Conservation (phyloP, 2,329 filamentous ascomycete genomes). For the Gaeumannomyces tritici region DNA sequence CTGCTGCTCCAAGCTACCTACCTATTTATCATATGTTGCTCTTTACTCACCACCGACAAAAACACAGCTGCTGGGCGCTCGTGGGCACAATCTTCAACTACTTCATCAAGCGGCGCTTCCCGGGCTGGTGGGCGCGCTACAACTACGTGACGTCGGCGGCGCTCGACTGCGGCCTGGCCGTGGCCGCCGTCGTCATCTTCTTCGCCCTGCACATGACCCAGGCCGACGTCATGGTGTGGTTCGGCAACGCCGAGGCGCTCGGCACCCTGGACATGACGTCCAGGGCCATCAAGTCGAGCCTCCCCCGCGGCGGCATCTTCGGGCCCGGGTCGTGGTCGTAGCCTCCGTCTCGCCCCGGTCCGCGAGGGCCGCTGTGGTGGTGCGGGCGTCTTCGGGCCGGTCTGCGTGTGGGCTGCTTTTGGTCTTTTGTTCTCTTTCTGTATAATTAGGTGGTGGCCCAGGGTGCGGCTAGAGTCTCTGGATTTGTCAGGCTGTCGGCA, state of each 20-base stretch:
- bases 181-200: constrained; percentile 61
- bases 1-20: too few relatives aligned
- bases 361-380: not conserved
- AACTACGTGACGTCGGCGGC: constrained; percentile 68
- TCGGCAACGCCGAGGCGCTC: constrained; percentile 34
- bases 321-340: not conserved
- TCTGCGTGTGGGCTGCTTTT: not conserved
- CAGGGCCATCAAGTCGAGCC: not conserved
- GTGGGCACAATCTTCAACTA: constrained; percentile 62
- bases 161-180: constrained; percentile 56
- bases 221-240: constrained; percentile 49
- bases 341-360: not conserved
- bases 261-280: not conserved
- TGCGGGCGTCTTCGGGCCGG: not conserved
- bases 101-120: constrained; percentile 53
- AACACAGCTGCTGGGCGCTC: constrained; percentile 47
- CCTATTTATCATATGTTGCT: too few relatives aligned
- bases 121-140: constrained; percentile 69
- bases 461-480: too few relatives aligned
- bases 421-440: not conserved
- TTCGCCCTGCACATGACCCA: constrained; percentile 54
- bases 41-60: not conserved
- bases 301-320: not conserved
- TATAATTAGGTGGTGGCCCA: not conserved
- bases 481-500: not conserved